phyloP scores from a whole-genome alignment of 129 eudicot genomes.

The Escallonia herrerae region DNA sequence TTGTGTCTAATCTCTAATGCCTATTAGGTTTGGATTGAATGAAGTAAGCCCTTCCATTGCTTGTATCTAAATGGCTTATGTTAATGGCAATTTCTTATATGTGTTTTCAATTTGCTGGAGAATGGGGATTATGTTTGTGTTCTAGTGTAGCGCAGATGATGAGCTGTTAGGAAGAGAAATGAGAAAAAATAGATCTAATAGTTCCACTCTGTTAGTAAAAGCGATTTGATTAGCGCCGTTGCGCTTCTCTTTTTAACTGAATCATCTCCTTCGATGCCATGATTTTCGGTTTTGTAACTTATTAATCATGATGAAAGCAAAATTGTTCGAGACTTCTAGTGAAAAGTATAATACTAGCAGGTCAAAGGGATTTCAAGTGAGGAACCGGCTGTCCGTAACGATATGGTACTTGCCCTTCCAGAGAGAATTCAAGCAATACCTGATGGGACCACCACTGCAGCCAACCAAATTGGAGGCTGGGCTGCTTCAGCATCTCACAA shows the following conservation, averaged over 20 bases:
- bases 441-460: constrained; percentile 32
- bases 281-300: neutral
- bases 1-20: no score
- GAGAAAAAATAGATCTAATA: neutral
- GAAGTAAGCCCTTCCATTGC: no score
- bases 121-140: no score
- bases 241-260: neutral
- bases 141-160: neutral
- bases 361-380: constrained; percentile 54
- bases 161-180: neutral
- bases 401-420: constrained; percentile 46
- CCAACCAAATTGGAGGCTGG: constrained; percentile 24
- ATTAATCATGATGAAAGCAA: neutral
- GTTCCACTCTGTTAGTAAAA: neutral
- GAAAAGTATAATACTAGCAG: constrained; percentile 21
- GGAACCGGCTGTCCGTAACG: constrained; percentile 38
- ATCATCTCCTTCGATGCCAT: neutral
- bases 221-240: neutral
- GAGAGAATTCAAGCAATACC: constrained; percentile 67
- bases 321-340: neutral
- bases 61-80: no score
- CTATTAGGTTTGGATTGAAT: no score
- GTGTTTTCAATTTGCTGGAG: neutral
- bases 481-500: constrained; percentile 25
- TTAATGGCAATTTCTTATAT: neutral